Conservation (phyloP, 306 rosid species). For the Cicer arietinum region DNA sequence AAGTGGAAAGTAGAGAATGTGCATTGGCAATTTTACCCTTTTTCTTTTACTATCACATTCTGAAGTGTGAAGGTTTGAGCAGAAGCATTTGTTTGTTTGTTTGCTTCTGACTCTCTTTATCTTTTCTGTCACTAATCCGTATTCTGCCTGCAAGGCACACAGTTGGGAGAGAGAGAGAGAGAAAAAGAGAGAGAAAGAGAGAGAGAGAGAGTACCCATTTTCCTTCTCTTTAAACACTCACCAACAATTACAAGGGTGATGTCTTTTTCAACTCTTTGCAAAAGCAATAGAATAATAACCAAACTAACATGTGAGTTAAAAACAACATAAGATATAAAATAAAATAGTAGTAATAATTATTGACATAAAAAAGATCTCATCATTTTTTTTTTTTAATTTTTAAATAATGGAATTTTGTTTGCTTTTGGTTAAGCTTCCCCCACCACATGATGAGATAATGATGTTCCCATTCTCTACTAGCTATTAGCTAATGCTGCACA, state of each 20-base stretch:
- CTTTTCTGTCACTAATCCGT: slow-evolving; percentile 20
- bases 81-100: not conserved
- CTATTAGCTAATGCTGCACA: slow-evolving; percentile 59
- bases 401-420: slow-evolving; percentile 57
- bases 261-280: slow-evolving; percentile 66
- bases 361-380: slow-evolving; percentile 5
- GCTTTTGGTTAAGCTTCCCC: slow-evolving; percentile 69
- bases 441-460: slow-evolving; percentile 91
- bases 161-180: not conserved
- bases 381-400: not conserved
- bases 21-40: not conserved
- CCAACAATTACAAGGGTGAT: not conserved
- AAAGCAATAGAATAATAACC: slow-evolving; percentile 2
- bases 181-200: too few species aligned
- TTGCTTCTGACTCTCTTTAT: slow-evolving; percentile 1
- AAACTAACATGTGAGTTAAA: not conserved
- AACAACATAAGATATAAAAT: not conserved
- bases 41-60: not conserved
- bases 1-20: too few species aligned
- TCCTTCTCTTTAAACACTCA: not conserved
- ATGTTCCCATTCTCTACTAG: slow-evolving; percentile 66
- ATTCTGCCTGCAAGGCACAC: slow-evolving; percentile 1
- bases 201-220: not conserved
- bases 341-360: not conserved
- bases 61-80: not conserved